These are phyloP conservation scores for Nakazawaea siamensis DNA, from an alignment of 805 yeast genomes.

Conservation along the genomic window DNA sequence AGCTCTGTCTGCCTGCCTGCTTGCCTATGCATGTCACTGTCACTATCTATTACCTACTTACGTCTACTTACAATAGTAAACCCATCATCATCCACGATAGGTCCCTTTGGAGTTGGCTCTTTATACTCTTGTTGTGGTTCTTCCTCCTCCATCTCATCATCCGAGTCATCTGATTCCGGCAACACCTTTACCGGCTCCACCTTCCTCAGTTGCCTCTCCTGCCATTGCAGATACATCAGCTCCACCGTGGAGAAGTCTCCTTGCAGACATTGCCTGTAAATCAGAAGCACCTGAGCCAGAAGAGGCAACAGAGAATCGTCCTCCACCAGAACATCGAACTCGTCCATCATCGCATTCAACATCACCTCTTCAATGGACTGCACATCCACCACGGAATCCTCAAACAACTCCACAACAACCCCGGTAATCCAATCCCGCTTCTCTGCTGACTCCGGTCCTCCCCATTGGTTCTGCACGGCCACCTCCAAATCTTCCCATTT, in stretches of 20 bases:
- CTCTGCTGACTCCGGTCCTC: constrained; percentile 85
- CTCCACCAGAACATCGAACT: constrained; percentile 82
- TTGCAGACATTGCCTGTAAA: constrained; percentile 56
- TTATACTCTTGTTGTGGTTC: constrained; percentile 13
- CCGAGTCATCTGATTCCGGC: constrained; percentile 39
- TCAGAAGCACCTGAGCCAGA: constrained; percentile 55
- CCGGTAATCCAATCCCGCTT: constrained; percentile 95
- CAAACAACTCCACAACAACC: constrained; percentile 70
- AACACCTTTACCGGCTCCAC: constrained; percentile 36
- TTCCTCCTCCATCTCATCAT: constrained; percentile 22
- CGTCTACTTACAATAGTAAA: too few relatives aligned
- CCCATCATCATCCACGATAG: constrained; percentile 89
- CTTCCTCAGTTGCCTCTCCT: constrained; percentile 37
- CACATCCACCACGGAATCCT: constrained; percentile 60
- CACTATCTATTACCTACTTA: constrained; percentile 72
- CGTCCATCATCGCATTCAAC: constrained; percentile 88
- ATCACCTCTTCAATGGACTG: constrained; percentile 79
- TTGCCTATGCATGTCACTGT: constrained; percentile 33
- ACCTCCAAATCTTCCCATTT: constrained; percentile 82
- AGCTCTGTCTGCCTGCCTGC: background rate
- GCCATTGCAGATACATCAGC: constrained; percentile 50
- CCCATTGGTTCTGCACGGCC: constrained; percentile 93
- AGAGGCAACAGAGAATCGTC: constrained; percentile 79
- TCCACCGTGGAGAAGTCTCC: constrained; percentile 51
- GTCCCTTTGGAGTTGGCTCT: constrained; percentile 28